These are phyloP conservation scores for Plasmodium malariae DNA, from an alignment of 169 alveolate species.

Conservation along the genomic window DNA sequence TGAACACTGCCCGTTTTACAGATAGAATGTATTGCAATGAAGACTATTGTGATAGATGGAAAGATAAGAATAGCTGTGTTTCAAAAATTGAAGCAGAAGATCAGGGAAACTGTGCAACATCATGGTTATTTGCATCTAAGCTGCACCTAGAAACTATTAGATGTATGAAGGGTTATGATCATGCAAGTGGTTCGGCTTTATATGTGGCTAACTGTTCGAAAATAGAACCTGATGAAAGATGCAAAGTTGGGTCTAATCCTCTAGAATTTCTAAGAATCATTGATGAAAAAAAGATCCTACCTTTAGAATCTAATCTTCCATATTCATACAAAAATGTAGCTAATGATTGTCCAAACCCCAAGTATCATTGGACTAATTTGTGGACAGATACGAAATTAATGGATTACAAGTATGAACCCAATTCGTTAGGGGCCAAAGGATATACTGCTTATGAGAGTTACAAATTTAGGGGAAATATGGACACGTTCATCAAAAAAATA, in stretches of 20 bases:
- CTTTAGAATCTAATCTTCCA: neutral
- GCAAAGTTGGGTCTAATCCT: neutral
- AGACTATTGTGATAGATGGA: constrained; percentile 42
- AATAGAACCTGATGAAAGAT: neutral
- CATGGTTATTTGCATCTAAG: constrained; percentile 76
- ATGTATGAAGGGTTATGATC: constrained; percentile 1
- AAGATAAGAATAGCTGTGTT: constrained; percentile 41
- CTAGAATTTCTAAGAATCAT: neutral
- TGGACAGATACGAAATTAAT: neutral
- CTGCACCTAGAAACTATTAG: constrained; percentile 70
- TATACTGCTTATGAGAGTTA: neutral
- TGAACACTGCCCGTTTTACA: constrained; percentile 18
- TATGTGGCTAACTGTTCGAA: neutral
- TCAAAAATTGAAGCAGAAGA: constrained; percentile 52
- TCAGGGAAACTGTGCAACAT: constrained; percentile 64
- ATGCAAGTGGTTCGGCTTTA: neutral
- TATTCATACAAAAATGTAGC: neutral
- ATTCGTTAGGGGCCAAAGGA: neutral
- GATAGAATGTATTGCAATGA: constrained; percentile 41
- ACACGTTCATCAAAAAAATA: constrained; percentile 30
- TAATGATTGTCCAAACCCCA: neutral
- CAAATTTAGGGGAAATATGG: neutral
- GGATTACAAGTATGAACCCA: neutral
- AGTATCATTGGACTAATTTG: neutral
- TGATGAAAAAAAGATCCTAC: neutral